A percentile compares a stretch with the other conserved stretches of the same genome.
phyloP scores from a whole-genome alignment of 2,329 filamentous ascomycete species.

The Penicillium sp. region DNA sequence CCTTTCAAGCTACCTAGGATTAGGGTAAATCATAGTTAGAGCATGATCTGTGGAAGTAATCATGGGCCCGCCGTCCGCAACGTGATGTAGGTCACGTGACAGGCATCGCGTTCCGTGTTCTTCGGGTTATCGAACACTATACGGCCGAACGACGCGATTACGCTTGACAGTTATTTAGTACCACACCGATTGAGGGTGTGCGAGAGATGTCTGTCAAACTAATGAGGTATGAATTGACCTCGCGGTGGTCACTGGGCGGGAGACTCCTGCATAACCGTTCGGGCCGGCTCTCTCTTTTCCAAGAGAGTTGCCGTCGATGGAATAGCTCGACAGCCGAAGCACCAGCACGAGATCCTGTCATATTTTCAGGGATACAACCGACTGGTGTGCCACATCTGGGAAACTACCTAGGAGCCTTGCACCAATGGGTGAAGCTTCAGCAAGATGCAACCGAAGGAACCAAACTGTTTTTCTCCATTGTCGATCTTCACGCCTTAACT shows the following conservation, averaged over 20 bases:
- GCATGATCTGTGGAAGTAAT: neutral
- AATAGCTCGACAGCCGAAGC: conserved; percentile 12
- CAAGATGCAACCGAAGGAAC: conserved; percentile 55
- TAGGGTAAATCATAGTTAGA: neutral
- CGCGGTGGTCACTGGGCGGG: conserved; percentile 6
- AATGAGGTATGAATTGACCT: neutral
- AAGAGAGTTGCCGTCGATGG: conserved; percentile 14
- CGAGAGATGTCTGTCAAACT: conserved; percentile 11
- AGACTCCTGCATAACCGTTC: conserved; percentile 1
- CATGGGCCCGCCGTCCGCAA: neutral
- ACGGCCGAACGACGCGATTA: conserved; percentile 6
- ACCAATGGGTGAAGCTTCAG: conserved; percentile 81
- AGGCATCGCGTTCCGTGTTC: neutral
- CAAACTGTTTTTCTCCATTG: conserved; percentile 76
- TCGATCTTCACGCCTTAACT: conserved; percentile 92
- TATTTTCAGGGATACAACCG: conserved; percentile 97
- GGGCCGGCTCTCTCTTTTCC: neutral
- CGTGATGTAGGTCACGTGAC: conserved; percentile 12
- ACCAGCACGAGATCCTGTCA: conserved; percentile 43
- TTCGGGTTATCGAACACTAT: neutral
- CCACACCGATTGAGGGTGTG: neutral
- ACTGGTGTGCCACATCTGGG: conserved; percentile 91
- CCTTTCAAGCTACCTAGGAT: neutral
- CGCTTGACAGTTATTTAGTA: neutral
- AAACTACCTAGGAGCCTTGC: conserved; percentile 88